phyloP scores from a whole-genome alignment of 2,329 filamentous ascomycete genomes.

The Colletotrichum higginsianum region DNA sequence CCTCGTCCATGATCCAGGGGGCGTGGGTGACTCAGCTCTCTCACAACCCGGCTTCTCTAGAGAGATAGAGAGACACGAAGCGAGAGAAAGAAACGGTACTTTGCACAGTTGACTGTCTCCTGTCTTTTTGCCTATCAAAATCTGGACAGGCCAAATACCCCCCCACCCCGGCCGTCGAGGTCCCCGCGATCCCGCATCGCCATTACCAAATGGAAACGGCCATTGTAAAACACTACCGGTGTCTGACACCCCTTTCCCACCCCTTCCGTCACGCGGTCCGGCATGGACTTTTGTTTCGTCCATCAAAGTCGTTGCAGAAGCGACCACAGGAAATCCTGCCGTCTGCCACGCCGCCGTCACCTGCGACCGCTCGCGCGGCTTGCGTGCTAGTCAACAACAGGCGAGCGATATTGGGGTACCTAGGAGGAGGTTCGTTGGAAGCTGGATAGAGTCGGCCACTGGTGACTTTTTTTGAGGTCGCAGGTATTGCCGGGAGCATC shows the following conservation, averaged over 20 bases:
- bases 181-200: slow-evolving; percentile 37
- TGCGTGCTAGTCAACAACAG: slow-evolving; percentile 24
- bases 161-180: slow-evolving; percentile 27
- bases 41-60: background rate
- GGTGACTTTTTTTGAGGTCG: background rate
- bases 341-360: slow-evolving; percentile 14
- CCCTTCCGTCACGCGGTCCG: slow-evolving; percentile 30
- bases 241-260: slow-evolving; percentile 19
- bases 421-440: background rate
- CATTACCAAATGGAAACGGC: slow-evolving; percentile 42
- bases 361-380: slow-evolving; percentile 22
- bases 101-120: background rate
- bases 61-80: too few relatives aligned
- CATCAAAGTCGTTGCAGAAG: slow-evolving; percentile 9
- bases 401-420: slow-evolving; percentile 9
- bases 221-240: slow-evolving; percentile 40
- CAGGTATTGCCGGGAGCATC: background rate
- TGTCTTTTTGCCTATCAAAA: background rate
- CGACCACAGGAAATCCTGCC: background rate
- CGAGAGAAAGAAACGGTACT: background rate
- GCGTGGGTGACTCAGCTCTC: background rate
- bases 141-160: slow-evolving; percentile 21
- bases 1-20: background rate
- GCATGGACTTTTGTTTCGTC: slow-evolving; percentile 38
- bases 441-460: background rate